Base-by-base conservation (phyloP, 441 rosid species). In the Gossypium gossypioides region DNA sequence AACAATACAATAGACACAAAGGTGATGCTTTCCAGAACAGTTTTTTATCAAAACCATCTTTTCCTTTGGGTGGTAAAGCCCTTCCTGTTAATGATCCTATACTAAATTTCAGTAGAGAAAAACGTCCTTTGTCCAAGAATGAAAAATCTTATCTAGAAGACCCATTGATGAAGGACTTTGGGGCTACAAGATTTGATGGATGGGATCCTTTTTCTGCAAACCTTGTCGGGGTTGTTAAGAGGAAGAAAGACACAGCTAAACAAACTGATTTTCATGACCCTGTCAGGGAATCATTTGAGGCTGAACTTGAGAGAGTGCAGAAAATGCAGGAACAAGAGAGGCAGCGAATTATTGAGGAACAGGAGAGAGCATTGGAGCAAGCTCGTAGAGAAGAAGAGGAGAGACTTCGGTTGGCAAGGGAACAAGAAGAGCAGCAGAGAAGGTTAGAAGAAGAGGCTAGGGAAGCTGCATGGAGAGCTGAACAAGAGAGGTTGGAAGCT, bases 241-340 rank as follows among this genome's bases (percentile, higher is more conserved):
- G 88, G 88, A 95, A 84, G 88, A 92, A 91, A 80, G 96, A 89
- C 58, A 78, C 80, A 62, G 67, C 77, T 50, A 91, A 89, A 74
- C 93, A 86, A 78, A 76, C 88, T 16, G 91, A 92, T 84, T 89
- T 92, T 78, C 92, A 86, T 79, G 99, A 95, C 46, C 98, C 99
- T 81, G 91, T 86, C 18, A 85, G 98, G 72, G 99, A 92, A 71
- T 92, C 98, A 68, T 95, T 95, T 80, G 99, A 95, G 86, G 99
- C 98, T 78, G 99, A 95, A 79, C 97, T 95, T 73, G 92, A 95
- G 84, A 89, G 94, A 78, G 97, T 95, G 74, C 98, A 95, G 81
- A 92, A 88, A 81, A 80, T 92, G 90, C 97, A 95, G 80, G 99
- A 95, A 81, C 90, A 85, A 77, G 98, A 89, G 82, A 83, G 96